Evolutionary conservation across 1,284 basidiomycete species (phyloP), one percentile per base, ranked within the genome.

Genomic region (Boletus sp.): DNA sequence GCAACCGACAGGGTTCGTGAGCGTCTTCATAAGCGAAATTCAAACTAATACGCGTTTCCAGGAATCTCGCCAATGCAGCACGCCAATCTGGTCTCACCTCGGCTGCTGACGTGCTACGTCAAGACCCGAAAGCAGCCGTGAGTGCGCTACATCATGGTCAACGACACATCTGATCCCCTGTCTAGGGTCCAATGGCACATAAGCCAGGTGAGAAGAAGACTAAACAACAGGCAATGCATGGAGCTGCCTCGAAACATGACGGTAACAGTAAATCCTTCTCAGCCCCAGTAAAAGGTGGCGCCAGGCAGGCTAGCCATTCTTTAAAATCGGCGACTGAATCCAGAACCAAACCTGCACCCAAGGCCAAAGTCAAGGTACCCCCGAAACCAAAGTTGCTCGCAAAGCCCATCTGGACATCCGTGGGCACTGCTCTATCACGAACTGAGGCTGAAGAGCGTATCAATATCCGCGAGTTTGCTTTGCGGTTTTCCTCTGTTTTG

Each of bases 381-480:
- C 37, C 49, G 23, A 55, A 51, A 26, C 55, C 53, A 23, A 65
- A 66, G 42, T 37, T 63, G 4, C 65, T 74, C 6, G 71, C 73
- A 14, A 56, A 63, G 33, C 65, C 72, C 32, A 66, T 61, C 25
- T 88, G 84, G 84, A 75, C 66, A 4, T 57, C 59, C 5, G 62
- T 87, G 12, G 68, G 70, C 2, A 72, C 72, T 8, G 55, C 59
- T 25, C 65, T 87, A 5, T 66, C 70, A 10, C 67, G 70, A 25
- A 57, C 69, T 2, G 73, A 79, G 35, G 78, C 75, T 1, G 73
- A 84, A 53, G 70, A 75, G 32, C 80, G 87, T 5, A 76, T 89
- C 44, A 71, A 78, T 55, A 81, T 89, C 41, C 80, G 87, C 49
- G 87, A 89, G 65, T 90, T 88, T 60, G 60, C 78, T 7, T 60